These are phyloP conservation scores for Sporothrix schenckii DNA, from an alignment of 2,329 filamentous ascomycete species.

Conservation along the genomic window DNA sequence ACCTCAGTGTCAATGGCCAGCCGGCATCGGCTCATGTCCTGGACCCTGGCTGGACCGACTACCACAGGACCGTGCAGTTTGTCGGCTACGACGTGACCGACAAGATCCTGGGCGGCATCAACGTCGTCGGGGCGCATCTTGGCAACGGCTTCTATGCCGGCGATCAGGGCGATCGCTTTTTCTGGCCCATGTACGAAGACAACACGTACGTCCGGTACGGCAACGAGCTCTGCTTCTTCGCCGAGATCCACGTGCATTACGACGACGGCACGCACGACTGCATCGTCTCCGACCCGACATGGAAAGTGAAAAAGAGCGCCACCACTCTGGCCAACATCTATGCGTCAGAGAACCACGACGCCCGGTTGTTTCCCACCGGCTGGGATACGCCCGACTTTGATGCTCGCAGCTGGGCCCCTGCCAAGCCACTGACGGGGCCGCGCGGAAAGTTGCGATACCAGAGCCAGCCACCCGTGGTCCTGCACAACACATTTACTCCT, in stretches of 20 bases:
- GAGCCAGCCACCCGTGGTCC: neutral
- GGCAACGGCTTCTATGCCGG: neutral
- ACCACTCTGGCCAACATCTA: neutral
- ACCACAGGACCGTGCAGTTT: neutral
- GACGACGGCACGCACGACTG: neutral
- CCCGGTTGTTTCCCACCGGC: neutral
- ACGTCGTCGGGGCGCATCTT: neutral
- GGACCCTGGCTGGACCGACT: neutral
- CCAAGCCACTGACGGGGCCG: neutral
- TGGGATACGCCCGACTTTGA: neutral
- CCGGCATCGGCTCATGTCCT: neutral
- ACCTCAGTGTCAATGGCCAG: constrained; percentile 1
- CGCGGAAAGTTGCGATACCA: neutral
- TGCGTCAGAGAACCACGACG: neutral
- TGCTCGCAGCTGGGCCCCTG: neutral
- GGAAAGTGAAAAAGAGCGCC: neutral
- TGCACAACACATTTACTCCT: neutral
- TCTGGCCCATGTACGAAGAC: constrained; percentile 8
- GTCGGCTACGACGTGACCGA: neutral
- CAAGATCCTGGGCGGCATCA: neutral
- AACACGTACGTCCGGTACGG: neutral
- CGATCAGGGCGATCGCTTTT: constrained; percentile 2
- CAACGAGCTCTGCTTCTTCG: neutral
- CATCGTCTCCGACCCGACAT: neutral
- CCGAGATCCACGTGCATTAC: neutral